Evolutionary conservation across 768 basidiomycete genomes (phyloP), one percentile per base, ranked within the genome.

Genomic region (Rossbeevera mucosa): DNA sequence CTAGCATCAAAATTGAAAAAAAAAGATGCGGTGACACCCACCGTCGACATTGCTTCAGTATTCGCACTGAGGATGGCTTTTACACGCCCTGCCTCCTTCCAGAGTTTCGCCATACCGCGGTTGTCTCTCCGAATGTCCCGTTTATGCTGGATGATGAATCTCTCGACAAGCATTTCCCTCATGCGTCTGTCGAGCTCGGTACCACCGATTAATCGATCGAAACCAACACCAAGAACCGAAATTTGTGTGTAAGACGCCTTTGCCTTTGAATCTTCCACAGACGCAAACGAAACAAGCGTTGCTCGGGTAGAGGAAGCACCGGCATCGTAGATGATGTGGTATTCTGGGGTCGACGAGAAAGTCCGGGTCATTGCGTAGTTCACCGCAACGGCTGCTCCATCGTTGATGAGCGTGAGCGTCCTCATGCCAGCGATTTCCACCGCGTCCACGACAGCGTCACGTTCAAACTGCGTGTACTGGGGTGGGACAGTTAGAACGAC

Each of bases 301-400:
- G 91, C 90, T 25, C 82, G 77, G 38, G 86, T 85, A 4, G 87
- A 78, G 1, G 85, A 86, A 5, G 95, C 91, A 40, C 96, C 96
- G 1, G 93, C 91, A 61, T 98, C 96, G 70, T 89, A 99, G 53
- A 99, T 85, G 59, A 99, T 71, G 65, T 98, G 94, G 67, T 86
- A 81, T 63, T 94, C 88, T 0, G 84, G 82, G 2, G 72, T 73
- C 0, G 86, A 73, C 3, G 69, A 56, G 75, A 98, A 98, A 2
- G 83, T 77, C 44, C 95, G 82, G 2, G 94, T 93, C 93, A 98
- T 96, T 40, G 96, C 96, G 64, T 91, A 99, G 74, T 99, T 99
- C 59, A 98, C 79, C 13, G 93, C 96, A n/a, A 94, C 87, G 2
- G 94, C 91, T 0, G 91, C 83, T 24, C 95, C 95, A 60, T 99